These are phyloP conservation scores for Moniliophthora roreri DNA, from an alignment of 1,284 basidiomycete genomes.

Conservation along the genomic window DNA sequence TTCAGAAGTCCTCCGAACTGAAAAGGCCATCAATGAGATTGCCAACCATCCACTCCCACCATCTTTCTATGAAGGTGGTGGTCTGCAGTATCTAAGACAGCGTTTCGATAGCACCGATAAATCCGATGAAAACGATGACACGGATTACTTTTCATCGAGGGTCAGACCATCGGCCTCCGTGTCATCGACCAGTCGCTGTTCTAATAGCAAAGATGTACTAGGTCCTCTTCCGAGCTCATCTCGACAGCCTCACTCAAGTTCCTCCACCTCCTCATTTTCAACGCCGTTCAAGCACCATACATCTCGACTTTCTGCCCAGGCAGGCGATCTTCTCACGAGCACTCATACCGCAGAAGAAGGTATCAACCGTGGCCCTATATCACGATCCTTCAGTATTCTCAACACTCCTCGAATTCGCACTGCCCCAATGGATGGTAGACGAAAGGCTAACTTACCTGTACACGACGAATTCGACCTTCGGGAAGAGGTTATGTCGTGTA, in stretches of 20 bases:
- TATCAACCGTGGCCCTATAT: constrained; percentile 37
- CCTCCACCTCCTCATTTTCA: constrained; percentile 17
- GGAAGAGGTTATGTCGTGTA: constrained; percentile 95
- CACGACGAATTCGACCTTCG: constrained; percentile 81
- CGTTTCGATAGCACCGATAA: constrained; percentile 65
- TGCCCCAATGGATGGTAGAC: constrained; percentile 29
- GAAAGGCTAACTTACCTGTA: constrained; percentile 24
- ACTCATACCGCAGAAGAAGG: constrained; percentile 44
- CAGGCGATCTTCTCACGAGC: constrained; percentile 65
- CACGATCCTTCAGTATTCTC: constrained; percentile 49
- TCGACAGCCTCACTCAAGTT: neutral
- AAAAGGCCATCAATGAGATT: constrained; percentile 95
- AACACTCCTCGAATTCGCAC: constrained; percentile 47
- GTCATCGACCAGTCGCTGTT: constrained; percentile 25
- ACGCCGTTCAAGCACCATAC: constrained; percentile 28
- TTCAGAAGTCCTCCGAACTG: constrained; percentile 92
- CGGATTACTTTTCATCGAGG: constrained; percentile 52
- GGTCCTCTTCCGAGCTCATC: constrained; percentile 3
- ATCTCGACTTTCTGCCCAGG: constrained; percentile 57
- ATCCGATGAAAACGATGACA: constrained; percentile 41
- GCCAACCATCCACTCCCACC: constrained; percentile 93
- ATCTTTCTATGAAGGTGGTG: constrained; percentile 93
- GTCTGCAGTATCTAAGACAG: constrained; percentile 86
- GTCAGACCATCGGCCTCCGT: constrained; percentile 24
- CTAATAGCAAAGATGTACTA: constrained; percentile 12